These are phyloP conservation scores for Aphanomyces stellatus DNA, from an alignment of 352 stramenopile species.

Conservation along the genomic window DNA sequence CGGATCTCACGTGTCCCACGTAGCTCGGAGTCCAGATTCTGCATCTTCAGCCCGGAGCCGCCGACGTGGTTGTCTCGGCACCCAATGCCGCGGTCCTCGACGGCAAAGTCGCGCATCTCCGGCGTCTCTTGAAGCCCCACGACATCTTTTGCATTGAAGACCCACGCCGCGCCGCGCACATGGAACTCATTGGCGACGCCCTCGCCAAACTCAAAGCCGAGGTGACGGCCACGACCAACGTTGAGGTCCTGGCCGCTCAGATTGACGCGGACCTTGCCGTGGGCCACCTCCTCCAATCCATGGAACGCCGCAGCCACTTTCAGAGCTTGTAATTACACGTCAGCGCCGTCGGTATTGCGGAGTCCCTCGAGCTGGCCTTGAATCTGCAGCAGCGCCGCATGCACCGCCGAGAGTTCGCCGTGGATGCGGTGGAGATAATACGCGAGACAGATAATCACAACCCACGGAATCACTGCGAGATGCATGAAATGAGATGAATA, in stretches of 20 bases:
- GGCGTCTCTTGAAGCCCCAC: not conserved
- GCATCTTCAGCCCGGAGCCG: not conserved
- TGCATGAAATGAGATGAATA: too few species aligned
- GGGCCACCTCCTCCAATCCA: not conserved
- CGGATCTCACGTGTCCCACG: not conserved
- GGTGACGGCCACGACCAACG: not conserved
- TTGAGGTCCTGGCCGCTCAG: not conserved
- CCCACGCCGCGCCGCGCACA: not conserved
- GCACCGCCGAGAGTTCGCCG: not conserved
- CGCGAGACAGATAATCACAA: conserved; percentile 4
- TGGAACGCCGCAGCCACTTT: not conserved
- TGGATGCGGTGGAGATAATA: conserved; percentile 8
- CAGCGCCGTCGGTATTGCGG: too few species aligned
- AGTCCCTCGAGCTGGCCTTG: not conserved
- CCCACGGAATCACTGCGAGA: conserved; percentile 17
- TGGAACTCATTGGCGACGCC: not conserved
- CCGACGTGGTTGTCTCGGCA: not conserved
- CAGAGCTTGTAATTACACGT: not conserved
- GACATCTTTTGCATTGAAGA: not conserved
- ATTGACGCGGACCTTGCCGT: not conserved
- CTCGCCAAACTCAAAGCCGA: not conserved
- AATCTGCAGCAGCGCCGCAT: not conserved
- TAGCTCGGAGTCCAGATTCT: not conserved
- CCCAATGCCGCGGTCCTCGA: not conserved
- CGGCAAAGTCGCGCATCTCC: not conserved